phyloP scores from a whole-genome alignment of 768 basidiomycete genomes.

The Sutorius australiensis region DNA sequence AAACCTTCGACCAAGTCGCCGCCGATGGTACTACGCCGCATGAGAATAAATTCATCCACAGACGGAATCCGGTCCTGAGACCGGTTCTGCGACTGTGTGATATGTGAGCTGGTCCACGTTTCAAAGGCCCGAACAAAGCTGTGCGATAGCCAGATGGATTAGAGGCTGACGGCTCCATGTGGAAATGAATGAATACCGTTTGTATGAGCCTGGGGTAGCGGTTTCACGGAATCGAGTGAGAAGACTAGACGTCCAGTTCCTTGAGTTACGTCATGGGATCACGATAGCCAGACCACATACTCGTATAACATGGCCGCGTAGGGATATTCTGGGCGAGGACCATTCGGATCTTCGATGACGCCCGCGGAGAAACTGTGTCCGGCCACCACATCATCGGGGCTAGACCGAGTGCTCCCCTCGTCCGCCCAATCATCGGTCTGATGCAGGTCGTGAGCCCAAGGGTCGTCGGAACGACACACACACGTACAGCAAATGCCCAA shows the following conservation, averaged over 20 bases:
- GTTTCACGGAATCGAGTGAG: conserved; percentile 35
- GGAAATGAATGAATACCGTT: conserved; percentile 21
- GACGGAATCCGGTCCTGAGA: conserved; percentile 36
- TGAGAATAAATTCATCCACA: conserved; percentile 37
- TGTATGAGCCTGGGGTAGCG: conserved; percentile 35
- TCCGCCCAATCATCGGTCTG: conserved; percentile 38
- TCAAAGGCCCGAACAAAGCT: conserved; percentile 36
- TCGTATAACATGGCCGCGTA: conserved; percentile 40
- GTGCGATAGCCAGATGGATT: neutral
- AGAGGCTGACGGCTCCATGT: neutral
- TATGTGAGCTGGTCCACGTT: conserved; percentile 35
- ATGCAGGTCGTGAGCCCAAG: conserved; percentile 1
- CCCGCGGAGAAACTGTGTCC: conserved; percentile 32
- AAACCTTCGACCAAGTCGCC: conserved; percentile 38
- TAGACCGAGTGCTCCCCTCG: conserved; percentile 33
- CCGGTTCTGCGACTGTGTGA: conserved; percentile 34
- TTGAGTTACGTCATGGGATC: conserved; percentile 12
- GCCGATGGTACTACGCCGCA: conserved; percentile 37
- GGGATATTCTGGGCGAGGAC: conserved; percentile 30
- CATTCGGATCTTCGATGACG: conserved; percentile 27
- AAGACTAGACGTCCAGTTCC: conserved; percentile 18
- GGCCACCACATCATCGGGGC: conserved; percentile 33
- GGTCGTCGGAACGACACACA: neutral
- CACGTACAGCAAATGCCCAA: conserved; percentile 36
- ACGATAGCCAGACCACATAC: conserved; percentile 21